These are phyloP conservation scores for Sungouiozyma ichnusensis DNA, from an alignment of 805 yeast genomes.

Conservation along the genomic window DNA sequence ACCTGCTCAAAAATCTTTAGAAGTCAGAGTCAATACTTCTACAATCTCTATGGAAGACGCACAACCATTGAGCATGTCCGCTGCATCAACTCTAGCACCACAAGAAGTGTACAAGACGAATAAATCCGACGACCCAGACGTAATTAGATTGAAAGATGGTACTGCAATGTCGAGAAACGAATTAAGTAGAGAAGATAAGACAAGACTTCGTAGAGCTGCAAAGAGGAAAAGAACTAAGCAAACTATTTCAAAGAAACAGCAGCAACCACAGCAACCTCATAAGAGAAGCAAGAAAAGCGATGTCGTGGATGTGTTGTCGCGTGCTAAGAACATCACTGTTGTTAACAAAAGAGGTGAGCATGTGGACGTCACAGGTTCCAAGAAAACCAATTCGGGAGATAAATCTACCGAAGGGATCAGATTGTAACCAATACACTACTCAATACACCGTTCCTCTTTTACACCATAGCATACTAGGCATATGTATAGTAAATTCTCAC, in stretches of 20 bases:
- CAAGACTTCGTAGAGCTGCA: slow-evolving; percentile 73
- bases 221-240: slow-evolving; percentile 66
- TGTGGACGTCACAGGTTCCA: slow-evolving; percentile 62
- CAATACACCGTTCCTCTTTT: too few relatives aligned
- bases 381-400: slow-evolving; percentile 11
- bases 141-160: slow-evolving; percentile 66
- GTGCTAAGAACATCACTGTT: slow-evolving; percentile 67
- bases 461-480: background rate
- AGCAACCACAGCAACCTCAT: slow-evolving; percentile 20
- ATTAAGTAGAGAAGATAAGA: slow-evolving; percentile 73
- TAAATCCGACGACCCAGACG: slow-evolving; percentile 40
- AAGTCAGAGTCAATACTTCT: slow-evolving; percentile 73
- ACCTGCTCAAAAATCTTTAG: slow-evolving; percentile 70
- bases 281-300: slow-evolving; percentile 47
- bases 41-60: slow-evolving; percentile 92
- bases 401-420: background rate
- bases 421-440: background rate
- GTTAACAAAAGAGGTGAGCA: slow-evolving; percentile 68
- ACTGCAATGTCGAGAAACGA: slow-evolving; percentile 73
- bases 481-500: background rate
- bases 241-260: slow-evolving; percentile 20
- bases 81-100: slow-evolving; percentile 76
- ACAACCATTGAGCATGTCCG: slow-evolving; percentile 76
- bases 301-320: slow-evolving; percentile 58
- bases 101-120: slow-evolving; percentile 71